A percentile compares a stretch with the other conserved stretches of the same genome.
These are phyloP conservation scores for Xylaria polymorpha DNA, from an alignment of 2,329 filamentous ascomycete species.

Conservation along the genomic window DNA sequence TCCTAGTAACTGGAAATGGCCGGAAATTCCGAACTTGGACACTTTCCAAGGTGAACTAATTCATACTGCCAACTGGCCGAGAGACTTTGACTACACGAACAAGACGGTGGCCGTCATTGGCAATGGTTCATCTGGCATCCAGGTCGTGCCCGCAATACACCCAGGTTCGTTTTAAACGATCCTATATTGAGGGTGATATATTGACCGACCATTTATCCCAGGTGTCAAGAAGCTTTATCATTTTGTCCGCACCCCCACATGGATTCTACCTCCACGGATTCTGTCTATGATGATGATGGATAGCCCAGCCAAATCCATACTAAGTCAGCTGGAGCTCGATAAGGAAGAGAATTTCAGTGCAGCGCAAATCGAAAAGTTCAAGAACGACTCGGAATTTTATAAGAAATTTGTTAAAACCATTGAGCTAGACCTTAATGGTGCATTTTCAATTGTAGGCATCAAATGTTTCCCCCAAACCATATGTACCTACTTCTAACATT, in stretches of 20 bases:
- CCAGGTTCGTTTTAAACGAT: conserved; percentile 47
- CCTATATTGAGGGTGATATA: background rate
- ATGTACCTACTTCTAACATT: conserved; percentile 33
- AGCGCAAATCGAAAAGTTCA: conserved; percentile 61
- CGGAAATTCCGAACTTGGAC: conserved; percentile 59
- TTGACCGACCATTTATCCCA: conserved; percentile 37
- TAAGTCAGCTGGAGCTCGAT: conserved; percentile 57
- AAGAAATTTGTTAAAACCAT: conserved; percentile 59
- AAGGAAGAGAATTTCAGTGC: conserved; percentile 56
- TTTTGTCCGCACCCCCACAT: conserved; percentile 57
- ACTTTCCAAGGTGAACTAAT: conserved; percentile 61
- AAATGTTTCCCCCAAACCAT: background rate
- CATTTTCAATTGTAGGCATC: conserved; percentile 56
- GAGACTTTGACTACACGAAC: conserved; percentile 59
- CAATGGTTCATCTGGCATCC: conserved; percentile 66
- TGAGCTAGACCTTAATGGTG: conserved; percentile 58
- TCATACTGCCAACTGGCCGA: conserved; percentile 66
- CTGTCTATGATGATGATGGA: conserved; percentile 55
- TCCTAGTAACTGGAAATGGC: conserved; percentile 64
- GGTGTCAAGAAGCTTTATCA: conserved; percentile 56
- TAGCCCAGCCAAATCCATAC: conserved; percentile 51
- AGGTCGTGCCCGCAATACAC: conserved; percentile 64
- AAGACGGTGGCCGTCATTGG: conserved; percentile 68
- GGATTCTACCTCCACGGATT: conserved; percentile 55
- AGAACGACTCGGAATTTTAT: conserved; percentile 59